Percentiles rank a stretch among this genome's conserved stretches.
phyloP scores from a whole-genome alignment of 495 filamentous ascomycete genomes.

The Neurospora intermedia region DNA sequence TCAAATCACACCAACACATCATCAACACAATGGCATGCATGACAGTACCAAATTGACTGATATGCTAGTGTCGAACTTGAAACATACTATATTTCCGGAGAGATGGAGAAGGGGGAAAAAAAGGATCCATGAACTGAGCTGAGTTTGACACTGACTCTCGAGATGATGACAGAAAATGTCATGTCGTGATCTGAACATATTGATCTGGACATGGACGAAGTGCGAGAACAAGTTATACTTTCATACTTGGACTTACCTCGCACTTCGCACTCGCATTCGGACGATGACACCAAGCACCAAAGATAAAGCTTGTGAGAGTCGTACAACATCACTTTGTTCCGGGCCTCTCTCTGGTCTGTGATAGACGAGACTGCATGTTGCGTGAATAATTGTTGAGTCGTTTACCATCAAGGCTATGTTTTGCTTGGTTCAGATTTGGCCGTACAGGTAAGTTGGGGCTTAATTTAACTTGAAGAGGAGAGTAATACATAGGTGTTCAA shows the following conservation, averaged over 20 bases:
- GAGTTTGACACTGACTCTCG: not conserved
- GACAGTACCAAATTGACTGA: not conserved
- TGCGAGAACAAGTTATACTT: not conserved
- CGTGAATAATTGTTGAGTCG: not conserved
- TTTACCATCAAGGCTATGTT: not conserved
- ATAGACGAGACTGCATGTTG: not conserved
- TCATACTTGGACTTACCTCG: not conserved
- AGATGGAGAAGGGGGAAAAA: not conserved
- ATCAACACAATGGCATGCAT: no score
- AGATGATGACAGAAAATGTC: not conserved
- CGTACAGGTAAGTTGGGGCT: not conserved
- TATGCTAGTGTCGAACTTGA: not conserved
- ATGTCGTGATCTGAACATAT: not conserved
- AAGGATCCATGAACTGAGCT: not conserved
- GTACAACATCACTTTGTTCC: not conserved
- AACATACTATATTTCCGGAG: not conserved
- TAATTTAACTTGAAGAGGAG: not conserved
- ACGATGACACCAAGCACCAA: not conserved
- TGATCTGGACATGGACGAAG: not conserved
- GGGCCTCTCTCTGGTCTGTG: not conserved
- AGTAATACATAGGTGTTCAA: not conserved
- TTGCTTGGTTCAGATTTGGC: not conserved
- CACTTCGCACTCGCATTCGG: not conserved
- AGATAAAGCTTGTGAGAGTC: not conserved
- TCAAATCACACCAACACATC: not conserved